A percentile compares a stretch with the other conserved stretches of the same genome.
phyloP scores from a whole-genome alignment of 352 stramenopile species.

The Globisporangium heterothallicum region DNA sequence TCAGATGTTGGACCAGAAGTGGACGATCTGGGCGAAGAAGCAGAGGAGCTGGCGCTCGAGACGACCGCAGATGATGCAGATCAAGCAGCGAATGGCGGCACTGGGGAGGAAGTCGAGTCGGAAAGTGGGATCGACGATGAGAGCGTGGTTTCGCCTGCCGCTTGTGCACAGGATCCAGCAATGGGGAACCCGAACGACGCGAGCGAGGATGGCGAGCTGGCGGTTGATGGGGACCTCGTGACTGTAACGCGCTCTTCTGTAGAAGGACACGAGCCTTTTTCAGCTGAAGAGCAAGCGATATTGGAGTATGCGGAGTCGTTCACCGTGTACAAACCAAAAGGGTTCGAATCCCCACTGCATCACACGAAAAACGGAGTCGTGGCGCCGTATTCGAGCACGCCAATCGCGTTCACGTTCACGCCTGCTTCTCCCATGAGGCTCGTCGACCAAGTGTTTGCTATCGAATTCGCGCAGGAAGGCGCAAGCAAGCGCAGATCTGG shows the following conservation, averaged over 20 bases:
- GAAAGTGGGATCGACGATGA: neutral
- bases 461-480: slow-evolving; percentile 29
- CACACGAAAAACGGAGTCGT: slow-evolving; percentile 40
- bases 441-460: slow-evolving; percentile 22
- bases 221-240: neutral
- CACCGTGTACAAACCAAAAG: slow-evolving; percentile 35
- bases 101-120: neutral
- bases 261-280: slow-evolving; percentile 7
- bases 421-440: slow-evolving; percentile 36
- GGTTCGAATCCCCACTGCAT: slow-evolving; percentile 32
- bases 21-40: slow-evolving; percentile 1
- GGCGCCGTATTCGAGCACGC: slow-evolving; percentile 34
- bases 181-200: slow-evolving; percentile 8
- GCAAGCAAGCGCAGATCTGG: neutral
- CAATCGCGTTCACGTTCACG: slow-evolving; percentile 54
- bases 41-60: neutral
- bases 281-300: slow-evolving; percentile 27
- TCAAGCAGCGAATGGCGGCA: neutral
- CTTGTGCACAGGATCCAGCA: neutral
- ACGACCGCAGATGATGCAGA: neutral
- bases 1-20: slow-evolving; percentile 1
- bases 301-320: slow-evolving; percentile 20
- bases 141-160: neutral
- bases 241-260: too few species aligned
- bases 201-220: neutral